Evolutionary conservation across 164 flowering plant genomes (phyloP).

Genomic region (Warburgia ugandensis): DNA sequence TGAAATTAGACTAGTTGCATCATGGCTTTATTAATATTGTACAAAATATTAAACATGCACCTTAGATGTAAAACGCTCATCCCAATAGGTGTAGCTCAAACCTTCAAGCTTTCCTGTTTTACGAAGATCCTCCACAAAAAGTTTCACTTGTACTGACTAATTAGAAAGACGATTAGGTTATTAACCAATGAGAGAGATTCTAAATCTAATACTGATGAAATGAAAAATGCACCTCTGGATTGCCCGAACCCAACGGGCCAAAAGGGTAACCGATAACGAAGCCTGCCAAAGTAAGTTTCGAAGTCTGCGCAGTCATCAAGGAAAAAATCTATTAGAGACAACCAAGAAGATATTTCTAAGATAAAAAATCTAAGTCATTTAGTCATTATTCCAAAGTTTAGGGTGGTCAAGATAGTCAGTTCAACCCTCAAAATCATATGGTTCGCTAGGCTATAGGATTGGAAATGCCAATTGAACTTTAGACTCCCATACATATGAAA

Average conservation of each 20-base stretch:
- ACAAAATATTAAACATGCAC: constrained; percentile 23
- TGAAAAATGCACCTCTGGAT: constrained; percentile 34
- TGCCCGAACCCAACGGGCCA: constrained; percentile 16
- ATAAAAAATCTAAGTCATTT: too few relatives aligned
- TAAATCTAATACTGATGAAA: not conserved
- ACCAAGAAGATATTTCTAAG: too few relatives aligned
- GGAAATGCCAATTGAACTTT: too few relatives aligned
- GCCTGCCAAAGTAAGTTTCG: constrained; percentile 56
- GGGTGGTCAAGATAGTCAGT: too few relatives aligned
- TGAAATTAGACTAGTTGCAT: constrained; percentile 1
- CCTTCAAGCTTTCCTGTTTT: constrained; percentile 61
- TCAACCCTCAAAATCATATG: too few relatives aligned
- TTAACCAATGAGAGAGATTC: not conserved
- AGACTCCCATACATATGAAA: too few relatives aligned
- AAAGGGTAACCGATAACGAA: constrained; percentile 72
- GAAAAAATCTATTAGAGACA: not conserved
- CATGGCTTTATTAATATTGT: not conserved
- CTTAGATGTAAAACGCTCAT: constrained; percentile 78
- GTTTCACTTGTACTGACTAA: constrained; percentile 58
- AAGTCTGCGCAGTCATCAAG: constrained; percentile 39
- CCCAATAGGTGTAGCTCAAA: constrained; percentile 68
- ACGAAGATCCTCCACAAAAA: constrained; percentile 58
- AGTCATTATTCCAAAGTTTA: too few relatives aligned
- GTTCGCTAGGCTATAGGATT: too few relatives aligned
- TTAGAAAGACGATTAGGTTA: constrained; percentile 2